Conservation (phyloP, 257 asterid species). For the Ajuga chamaepitys region DNA sequence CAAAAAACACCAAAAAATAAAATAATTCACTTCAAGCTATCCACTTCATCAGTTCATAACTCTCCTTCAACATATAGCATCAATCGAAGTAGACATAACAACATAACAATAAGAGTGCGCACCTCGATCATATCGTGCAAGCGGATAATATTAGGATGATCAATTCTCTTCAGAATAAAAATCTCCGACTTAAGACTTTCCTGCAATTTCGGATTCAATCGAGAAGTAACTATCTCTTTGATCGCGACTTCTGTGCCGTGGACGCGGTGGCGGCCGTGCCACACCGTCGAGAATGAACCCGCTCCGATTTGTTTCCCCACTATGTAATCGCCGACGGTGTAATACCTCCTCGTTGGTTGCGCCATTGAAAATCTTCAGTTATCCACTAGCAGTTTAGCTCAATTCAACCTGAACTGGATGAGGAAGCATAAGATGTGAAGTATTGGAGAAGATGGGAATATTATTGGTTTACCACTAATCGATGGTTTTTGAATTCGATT, state of each 20-base stretch:
- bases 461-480: not conserved
- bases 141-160: conserved; percentile 87
- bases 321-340: conserved; percentile 66
- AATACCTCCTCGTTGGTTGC: conserved; percentile 42
- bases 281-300: conserved; percentile 89
- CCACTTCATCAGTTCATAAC: not conserved
- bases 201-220: conserved; percentile 58
- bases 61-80: not conserved
- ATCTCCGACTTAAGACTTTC: conserved; percentile 88
- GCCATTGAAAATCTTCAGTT: conserved; percentile 37
- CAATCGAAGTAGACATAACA: not conserved
- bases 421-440: not conserved
- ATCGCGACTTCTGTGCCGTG: conserved; percentile 89
- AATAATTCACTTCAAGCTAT: not conserved
- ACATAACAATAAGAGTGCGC: not conserved
- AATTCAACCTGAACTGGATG: not conserved
- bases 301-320: conserved; percentile 71
- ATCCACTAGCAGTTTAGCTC: conserved; percentile 12
- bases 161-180: conserved; percentile 63
- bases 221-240: conserved; percentile 61
- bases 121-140: conserved; percentile 98
- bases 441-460: not conserved
- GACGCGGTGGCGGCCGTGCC: conserved; percentile 85
- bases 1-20: not conserved
- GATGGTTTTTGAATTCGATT: not conserved